Evolutionary conservation across 2,329 filamentous ascomycete genomes (phyloP), one percentile per base, ranked within the genome.

Genomic region (Chaetomium globosum): DNA sequence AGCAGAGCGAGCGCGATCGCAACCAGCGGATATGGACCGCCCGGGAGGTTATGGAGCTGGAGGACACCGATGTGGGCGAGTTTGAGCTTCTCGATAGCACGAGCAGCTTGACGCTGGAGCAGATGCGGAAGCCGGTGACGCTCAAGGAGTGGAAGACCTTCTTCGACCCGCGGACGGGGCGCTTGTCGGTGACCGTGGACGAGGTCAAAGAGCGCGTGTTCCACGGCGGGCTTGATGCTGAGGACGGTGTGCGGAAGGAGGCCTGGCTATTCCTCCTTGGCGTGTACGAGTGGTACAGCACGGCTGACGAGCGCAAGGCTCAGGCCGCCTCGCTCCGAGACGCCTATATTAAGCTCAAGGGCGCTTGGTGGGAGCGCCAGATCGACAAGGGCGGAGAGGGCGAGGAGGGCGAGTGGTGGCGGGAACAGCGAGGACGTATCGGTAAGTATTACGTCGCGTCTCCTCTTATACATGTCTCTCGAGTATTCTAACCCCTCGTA

Each of bases 141-240:
- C 74, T 94, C 67, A 85, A 90, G 68, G 95, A 99, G 76, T 99
- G 95, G 95, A 87, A 89, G n/a, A 84, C 82, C 0, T 98, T 92
- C 75, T 98, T 99, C 72, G 92, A 98, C 71, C 77, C 83, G 2
- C 81, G 80, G 3, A 90, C 87, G 0, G 95, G 95, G 0, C 83
- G 88, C 52, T 78, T 99, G 2, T 85, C 89, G 3, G 80, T 96
- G 54, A 98, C 93, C 0, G 82, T 89, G 3, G 92, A 97, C 70
- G 95, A 99, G 75, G 93, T 96, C 69, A 99, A 98, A 77, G 94
- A 98, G 75, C 86, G 95, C n/a, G 86, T 99, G 63, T 99, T 98
- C 76, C 95, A 98, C 74, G 95, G 95, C 31, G 95, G 95, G 0
- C 81, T 99, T 0, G 89, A 96, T 74, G 80, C 91, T 0, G 90